Evolutionary conservation across 1,284 basidiomycete genomes (phyloP).

Genomic region (Stygiomarasmius scandens): DNA sequence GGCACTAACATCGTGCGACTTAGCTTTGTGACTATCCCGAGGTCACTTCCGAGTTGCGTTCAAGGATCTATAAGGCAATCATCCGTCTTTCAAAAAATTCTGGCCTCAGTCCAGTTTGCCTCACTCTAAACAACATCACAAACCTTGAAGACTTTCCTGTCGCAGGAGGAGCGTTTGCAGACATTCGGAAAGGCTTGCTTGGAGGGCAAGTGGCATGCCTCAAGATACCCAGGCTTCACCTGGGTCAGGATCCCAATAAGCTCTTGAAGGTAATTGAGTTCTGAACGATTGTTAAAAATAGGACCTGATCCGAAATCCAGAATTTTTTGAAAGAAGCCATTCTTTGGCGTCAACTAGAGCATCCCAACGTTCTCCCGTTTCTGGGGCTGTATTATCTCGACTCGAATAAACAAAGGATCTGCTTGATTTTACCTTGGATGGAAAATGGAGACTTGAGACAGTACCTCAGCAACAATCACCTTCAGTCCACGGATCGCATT

Average conservation of each 20-base stretch:
- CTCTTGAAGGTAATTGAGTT: neutral
- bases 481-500: slow-evolving; percentile 20
- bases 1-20: neutral
- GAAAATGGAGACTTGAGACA: slow-evolving; percentile 33
- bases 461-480: slow-evolving; percentile 22
- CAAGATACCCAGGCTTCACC: neutral
- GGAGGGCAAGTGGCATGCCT: slow-evolving; percentile 1
- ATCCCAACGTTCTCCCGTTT: slow-evolving; percentile 35
- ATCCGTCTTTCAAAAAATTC: slow-evolving; percentile 1
- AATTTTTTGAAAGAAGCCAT: slow-evolving; percentile 22
- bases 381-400: slow-evolving; percentile 27
- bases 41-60: neutral
- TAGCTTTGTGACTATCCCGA: neutral
- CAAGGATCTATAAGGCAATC: neutral
- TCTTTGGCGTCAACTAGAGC: slow-evolving; percentile 31
- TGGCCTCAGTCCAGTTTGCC: neutral
- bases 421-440: slow-evolving; percentile 41
- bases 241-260: neutral
- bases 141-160: slow-evolving; percentile 2
- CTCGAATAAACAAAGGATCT: slow-evolving; percentile 18
- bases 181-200: slow-evolving; percentile 7
- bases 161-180: slow-evolving; percentile 3
- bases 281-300: neutral
- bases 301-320: neutral
- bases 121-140: neutral